Conservation (phyloP, 2,329 filamentous ascomycete genomes). For the Monosporascus sp. region DNA sequence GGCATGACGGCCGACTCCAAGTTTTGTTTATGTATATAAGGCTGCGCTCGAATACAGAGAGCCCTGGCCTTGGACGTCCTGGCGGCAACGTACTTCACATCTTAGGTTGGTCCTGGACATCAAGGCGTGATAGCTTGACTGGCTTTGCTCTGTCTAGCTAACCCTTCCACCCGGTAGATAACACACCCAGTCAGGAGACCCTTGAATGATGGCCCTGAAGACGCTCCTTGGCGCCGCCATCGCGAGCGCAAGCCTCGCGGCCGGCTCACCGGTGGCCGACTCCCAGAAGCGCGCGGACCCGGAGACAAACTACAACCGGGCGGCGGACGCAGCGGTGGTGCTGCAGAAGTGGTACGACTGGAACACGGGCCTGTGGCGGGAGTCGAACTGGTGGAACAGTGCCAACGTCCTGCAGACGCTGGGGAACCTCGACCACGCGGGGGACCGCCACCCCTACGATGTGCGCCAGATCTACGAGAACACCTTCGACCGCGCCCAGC, state of each 20-base stretch:
- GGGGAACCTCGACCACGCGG: conserved; percentile 43
- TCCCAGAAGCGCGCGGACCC: conserved; percentile 4
- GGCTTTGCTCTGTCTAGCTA: neutral
- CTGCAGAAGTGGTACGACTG: conserved; percentile 59
- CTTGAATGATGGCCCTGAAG: neutral
- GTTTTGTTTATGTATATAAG: no score
- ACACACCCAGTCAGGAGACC: no score
- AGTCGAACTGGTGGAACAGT: conserved; percentile 68
- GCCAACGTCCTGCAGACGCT: conserved; percentile 62
- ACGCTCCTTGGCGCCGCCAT: neutral
- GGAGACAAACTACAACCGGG: conserved; percentile 27
- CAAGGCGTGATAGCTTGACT: neutral
- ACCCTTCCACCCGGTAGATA: neutral
- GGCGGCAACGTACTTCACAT: no score
- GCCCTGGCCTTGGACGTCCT: no score
- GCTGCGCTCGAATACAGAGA: no score
- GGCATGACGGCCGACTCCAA: no score
- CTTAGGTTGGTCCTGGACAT: no score
- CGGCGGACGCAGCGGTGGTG: conserved; percentile 30
- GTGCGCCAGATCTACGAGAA: conserved; percentile 36
- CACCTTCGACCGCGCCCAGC: conserved; percentile 42
- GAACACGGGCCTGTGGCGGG: conserved; percentile 57
- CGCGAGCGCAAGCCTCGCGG: neutral
- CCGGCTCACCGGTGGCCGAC: neutral
- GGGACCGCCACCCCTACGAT: conserved; percentile 31